phyloP scores from a whole-genome alignment of 78 protist species.

The Pigoraptor vietnamica region DNA sequence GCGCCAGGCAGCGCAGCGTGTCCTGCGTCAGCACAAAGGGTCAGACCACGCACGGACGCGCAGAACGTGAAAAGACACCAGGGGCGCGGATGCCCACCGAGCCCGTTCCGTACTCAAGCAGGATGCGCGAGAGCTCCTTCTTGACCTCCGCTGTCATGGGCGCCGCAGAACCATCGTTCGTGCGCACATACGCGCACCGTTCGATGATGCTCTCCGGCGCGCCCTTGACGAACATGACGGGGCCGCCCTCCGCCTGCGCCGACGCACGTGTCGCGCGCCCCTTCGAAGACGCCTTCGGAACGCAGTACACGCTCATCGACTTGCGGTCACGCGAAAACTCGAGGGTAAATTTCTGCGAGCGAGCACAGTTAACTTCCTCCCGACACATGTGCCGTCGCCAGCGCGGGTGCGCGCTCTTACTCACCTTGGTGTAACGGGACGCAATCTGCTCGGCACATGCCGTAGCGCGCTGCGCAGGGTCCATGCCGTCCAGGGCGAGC shows the following conservation, averaged over 20 bases:
- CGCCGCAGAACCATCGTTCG: constrained; percentile 1
- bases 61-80: neutral
- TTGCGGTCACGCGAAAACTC: constrained; percentile 69
- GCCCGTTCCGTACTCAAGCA: neutral
- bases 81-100: no score
- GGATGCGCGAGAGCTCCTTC: neutral
- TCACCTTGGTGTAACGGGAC: neutral
- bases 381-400: neutral
- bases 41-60: constrained; percentile 30
- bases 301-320: constrained; percentile 49
- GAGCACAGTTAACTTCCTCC: no score
- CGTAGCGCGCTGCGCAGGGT: neutral
- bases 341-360: constrained; percentile 21
- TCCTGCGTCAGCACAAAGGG: neutral
- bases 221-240: constrained; percentile 31
- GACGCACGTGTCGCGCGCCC: neutral
- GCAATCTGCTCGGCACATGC: neutral
- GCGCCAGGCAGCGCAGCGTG: constrained; percentile 1
- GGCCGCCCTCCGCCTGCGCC: neutral
- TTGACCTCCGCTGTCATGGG: neutral
- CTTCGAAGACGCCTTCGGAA: neutral
- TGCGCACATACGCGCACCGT: constrained; percentile 42
- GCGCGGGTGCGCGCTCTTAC: neutral
- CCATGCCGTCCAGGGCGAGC: neutral
- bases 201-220: constrained; percentile 57